A percentile compares a stretch with the other conserved stretches of the same genome.
phyloP scores from a whole-genome alignment of 2,329 filamentous ascomycete species.

The Diaporthe sp. region DNA sequence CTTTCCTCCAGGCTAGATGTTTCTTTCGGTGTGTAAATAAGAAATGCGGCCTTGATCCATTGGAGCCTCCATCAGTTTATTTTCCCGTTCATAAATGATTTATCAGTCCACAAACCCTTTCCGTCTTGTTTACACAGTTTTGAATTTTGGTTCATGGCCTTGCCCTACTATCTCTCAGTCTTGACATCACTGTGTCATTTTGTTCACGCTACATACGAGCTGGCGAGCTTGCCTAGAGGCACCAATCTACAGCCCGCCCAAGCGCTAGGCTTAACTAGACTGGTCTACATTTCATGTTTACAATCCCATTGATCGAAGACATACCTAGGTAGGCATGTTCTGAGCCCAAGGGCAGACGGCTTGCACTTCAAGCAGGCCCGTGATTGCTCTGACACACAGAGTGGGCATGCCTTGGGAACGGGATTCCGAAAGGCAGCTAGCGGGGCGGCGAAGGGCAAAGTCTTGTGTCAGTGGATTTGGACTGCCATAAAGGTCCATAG shows the following conservation, averaged over 20 bases:
- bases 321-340: no score
- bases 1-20: accelerated
- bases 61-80: neutral
- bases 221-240: neutral
- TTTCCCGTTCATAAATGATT: no score
- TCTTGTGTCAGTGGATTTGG: neutral
- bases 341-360: neutral
- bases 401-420: no score
- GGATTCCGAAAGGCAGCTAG: no score
- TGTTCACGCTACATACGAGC: neutral
- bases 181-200: neutral
- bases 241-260: neutral
- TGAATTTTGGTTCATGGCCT: neutral
- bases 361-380: neutral
- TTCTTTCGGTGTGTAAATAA: neutral
- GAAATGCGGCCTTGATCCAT: neutral
- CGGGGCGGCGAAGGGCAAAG: neutral
- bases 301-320: neutral
- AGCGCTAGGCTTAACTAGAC: neutral
- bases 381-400: conserved; percentile 12
- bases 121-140: neutral
- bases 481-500: neutral
- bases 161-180: neutral
- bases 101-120: neutral
- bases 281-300: neutral